Conservation (phyloP, 306 rosid species). For the Sicyos baderoa region DNA sequence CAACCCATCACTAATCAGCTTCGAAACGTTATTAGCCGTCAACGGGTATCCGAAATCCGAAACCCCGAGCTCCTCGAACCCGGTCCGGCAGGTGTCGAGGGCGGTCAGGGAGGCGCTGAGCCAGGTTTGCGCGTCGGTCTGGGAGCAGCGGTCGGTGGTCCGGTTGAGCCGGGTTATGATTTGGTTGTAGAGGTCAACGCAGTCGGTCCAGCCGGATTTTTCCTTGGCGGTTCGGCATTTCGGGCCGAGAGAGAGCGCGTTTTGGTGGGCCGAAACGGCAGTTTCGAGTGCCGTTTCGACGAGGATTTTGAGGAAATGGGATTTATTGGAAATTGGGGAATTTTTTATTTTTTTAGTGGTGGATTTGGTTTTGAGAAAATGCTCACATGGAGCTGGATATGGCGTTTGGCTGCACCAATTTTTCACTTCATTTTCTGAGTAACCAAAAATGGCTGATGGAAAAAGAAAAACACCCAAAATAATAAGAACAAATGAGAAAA, state of each 20-base stretch:
- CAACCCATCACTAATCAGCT: constrained; percentile 49
- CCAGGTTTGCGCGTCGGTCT: constrained; percentile 18
- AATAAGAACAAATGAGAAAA: constrained; percentile 19
- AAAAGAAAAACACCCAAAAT: too few relatives aligned
- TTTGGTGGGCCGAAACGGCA: constrained; percentile 32
- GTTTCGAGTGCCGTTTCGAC: constrained; percentile 42
- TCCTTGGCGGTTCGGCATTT: constrained; percentile 36
- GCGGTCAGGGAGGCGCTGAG: constrained; percentile 17
- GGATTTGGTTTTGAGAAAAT: constrained; percentile 34
- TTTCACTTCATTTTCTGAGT: constrained; percentile 33
- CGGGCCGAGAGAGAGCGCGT: constrained; percentile 33
- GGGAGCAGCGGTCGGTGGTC: constrained; percentile 21
- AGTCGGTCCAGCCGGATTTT: constrained; percentile 61
- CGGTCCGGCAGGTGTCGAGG: constrained; percentile 54
- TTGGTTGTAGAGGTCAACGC: constrained; percentile 50
- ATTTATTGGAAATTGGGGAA: constrained; percentile 39
- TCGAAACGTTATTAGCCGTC: constrained; percentile 50
- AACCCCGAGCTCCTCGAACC: constrained; percentile 53
- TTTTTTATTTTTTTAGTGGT: not conserved
- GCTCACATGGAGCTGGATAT: constrained; percentile 58
- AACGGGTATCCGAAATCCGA: constrained; percentile 29
- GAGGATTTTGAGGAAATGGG: constrained; percentile 50
- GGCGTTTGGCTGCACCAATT: constrained; percentile 84
- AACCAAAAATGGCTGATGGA: constrained; percentile 13
- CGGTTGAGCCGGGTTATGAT: constrained; percentile 43